Evolutionary conservation across 2,329 filamentous ascomycete genomes (phyloP).

Genomic region (Paramyrothecium roridum): DNA sequence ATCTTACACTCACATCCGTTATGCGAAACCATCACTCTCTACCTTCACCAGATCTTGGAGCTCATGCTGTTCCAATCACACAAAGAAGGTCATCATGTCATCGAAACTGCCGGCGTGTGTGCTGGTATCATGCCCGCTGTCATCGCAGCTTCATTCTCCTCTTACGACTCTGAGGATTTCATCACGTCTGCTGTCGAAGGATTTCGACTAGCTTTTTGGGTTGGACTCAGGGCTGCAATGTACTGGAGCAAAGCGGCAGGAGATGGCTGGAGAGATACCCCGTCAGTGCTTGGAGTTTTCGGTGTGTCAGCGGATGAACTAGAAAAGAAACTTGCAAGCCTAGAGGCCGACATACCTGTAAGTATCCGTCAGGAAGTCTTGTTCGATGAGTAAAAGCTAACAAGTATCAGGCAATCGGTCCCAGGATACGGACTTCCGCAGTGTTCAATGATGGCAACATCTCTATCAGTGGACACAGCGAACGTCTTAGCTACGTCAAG

Average conservation of each 20-base stretch:
- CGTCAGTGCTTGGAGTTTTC: conserved; percentile 3
- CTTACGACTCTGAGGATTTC: conserved; percentile 3
- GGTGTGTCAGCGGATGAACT: not conserved
- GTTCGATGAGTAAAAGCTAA: not conserved
- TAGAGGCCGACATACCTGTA: not conserved
- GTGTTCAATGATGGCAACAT: conserved; percentile 1
- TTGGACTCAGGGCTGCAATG: conserved; percentile 3
- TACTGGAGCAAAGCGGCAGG: not conserved
- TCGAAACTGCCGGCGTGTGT: conserved; percentile 3
- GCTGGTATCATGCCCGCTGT: conserved; percentile 6
- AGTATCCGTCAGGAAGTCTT: not conserved
- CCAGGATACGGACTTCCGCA: conserved; percentile 3
- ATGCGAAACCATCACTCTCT: conserved; percentile 4
- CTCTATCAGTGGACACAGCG: conserved; percentile 2
- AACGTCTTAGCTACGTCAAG: not conserved
- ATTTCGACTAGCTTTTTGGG: conserved; percentile 8
- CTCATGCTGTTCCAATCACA: conserved; percentile 2
- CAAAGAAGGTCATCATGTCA: not conserved
- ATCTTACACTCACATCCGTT: conserved; percentile 4
- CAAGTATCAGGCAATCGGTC: not conserved
- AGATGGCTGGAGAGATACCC: not conserved
- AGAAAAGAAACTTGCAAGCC: not conserved
- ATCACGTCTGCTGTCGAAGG: conserved; percentile 1
- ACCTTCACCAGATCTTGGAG: conserved; percentile 4
- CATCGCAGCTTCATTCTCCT: conserved; percentile 4